phyloP scores from a whole-genome alignment of 164 flowering plant genomes.

The Echeveria elegans region DNA sequence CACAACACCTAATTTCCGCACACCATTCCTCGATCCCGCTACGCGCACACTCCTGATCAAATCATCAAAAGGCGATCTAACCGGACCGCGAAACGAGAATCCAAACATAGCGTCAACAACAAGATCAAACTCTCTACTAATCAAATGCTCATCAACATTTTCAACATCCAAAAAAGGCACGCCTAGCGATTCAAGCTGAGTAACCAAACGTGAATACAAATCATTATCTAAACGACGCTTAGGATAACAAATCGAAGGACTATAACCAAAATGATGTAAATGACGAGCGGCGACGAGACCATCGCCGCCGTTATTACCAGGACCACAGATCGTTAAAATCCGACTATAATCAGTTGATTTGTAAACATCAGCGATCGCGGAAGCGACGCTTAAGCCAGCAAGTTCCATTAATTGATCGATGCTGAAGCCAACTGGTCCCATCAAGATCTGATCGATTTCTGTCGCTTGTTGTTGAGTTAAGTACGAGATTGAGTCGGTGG shows the following conservation, averaged over 20 bases:
- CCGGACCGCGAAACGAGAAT: slow-evolving; percentile 97
- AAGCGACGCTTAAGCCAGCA: slow-evolving; percentile 94
- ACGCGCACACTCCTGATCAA: slow-evolving; percentile 59
- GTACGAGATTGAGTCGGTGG: background rate
- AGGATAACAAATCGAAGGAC: slow-evolving; percentile 73
- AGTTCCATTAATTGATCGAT: slow-evolving; percentile 37
- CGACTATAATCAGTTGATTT: slow-evolving; percentile 54
- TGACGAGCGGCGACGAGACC: slow-evolving; percentile 98
- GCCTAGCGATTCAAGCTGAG: slow-evolving; percentile 85
- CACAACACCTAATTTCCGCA: slow-evolving; percentile 41
- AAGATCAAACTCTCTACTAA: slow-evolving; percentile 60
- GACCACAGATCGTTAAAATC: slow-evolving; percentile 86
- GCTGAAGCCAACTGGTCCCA: background rate
- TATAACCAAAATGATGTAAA: slow-evolving; percentile 89
- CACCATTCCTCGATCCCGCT: slow-evolving; percentile 25
- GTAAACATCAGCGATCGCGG: slow-evolving; percentile 82
- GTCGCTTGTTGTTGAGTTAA: background rate
- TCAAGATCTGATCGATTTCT: background rate
- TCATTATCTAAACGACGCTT: slow-evolving; percentile 77
- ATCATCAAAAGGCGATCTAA: slow-evolving; percentile 92
- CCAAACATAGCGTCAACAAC: slow-evolving; percentile 91
- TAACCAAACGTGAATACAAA: slow-evolving; percentile 74
- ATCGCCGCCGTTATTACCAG: slow-evolving; percentile 99
- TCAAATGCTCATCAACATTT: slow-evolving; percentile 68
- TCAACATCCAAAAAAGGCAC: slow-evolving; percentile 78